Evolutionary conservation across 2,329 filamentous ascomycete species (phyloP), one percentile per base, ranked within the genome.

Genomic region (Aspergillus piperis): DNA sequence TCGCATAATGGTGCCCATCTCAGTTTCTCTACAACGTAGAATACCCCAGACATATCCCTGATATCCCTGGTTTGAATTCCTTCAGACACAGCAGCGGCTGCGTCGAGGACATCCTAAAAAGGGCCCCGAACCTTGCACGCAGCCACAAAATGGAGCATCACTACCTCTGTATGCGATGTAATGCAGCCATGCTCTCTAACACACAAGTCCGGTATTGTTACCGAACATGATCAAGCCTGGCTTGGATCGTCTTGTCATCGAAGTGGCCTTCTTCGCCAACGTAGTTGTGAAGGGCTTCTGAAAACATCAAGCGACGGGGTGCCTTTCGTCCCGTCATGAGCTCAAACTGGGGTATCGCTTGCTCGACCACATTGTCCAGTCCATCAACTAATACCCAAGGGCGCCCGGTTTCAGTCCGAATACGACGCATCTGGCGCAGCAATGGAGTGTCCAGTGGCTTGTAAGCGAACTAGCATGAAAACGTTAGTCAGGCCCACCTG

Each of bases 281-380:
- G 53, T 76, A 77, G 57, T 76, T 74, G 17, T 67, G 70, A 32
- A 77, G 67, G 11, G 89, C 86, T 67, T 88, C 87, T 44, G 85
- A 80, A 62, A 88, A 83, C 90, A 94, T 93, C 39, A 90, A 74
- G 48, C 85, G 79, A 25, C 90, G 83, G 2, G 90, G 90, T 15
- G 89, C 89, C 72, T 88, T 84, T 50, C 89, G 81, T 0, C 90
- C 90, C 0, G 90, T 92, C 71, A 93, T 91, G 2, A 93, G 76
- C 74, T 94, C 90, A 69, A 93, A 94, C 68, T 93, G 90, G 1
- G 90, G 90, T 74, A 90, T 90, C 0, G 88, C 90, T 71, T 93
- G 90, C 71, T 93, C 90, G 0, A 89, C 89, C 13, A 94, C 75
- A 50, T 92, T 82, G 67, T 93, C 90, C 11, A 93, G 78, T 0